Evolutionary conservation across 2,329 filamentous ascomycete genomes (phyloP), one percentile per base, ranked within the genome.

Genomic region (Celoporthe dispersa): DNA sequence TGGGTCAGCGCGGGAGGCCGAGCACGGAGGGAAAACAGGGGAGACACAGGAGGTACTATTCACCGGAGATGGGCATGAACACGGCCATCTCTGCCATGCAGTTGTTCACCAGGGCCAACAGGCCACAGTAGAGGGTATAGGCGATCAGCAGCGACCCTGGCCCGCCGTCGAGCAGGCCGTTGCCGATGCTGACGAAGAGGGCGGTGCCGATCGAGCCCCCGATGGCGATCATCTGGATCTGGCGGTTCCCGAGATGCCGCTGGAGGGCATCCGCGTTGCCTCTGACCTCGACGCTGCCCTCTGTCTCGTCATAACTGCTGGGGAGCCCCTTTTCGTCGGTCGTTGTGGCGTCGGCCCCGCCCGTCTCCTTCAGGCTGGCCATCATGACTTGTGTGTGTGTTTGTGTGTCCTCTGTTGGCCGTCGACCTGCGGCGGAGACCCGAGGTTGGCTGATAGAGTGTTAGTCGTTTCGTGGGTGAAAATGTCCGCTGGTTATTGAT

Each of bases 21-120:
- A n/a, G 22, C 22, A 48, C 22, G 39, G 12, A 39, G 12, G 37
- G 9, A 11, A 39, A 2, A n/a, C 22, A 33, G 28, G 11, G 37
- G 41, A 16, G 4, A 25, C n/a, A 37, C n/a, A n/a, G 28, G 22
- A 63, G 2, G 39, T n/a, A n/a, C n/a, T n/a, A 14, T 55, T 60
- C 63, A 71, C 70, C 88, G 59, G 84, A 85, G 59, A 91, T 84
- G 33, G 90, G 89, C 84, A 89, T 88, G 73, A 86, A 86, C 53
- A 84, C 83, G 31, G 82, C 85, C 89, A 92, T 91, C 76, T 91
- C 89, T 7, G 89, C 89, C 71, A 90, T 82, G 71, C 84, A 85
- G 75, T 90, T 91, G 83, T 90, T 91, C 75, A 91, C 86, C 64
- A 89, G 80, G 28, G 81, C 88, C 71, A 91, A 81, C 69, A 91